Base-by-base conservation (phyloP, 2,329 filamentous ascomycete genomes). In the Phialophora tarda region DNA sequence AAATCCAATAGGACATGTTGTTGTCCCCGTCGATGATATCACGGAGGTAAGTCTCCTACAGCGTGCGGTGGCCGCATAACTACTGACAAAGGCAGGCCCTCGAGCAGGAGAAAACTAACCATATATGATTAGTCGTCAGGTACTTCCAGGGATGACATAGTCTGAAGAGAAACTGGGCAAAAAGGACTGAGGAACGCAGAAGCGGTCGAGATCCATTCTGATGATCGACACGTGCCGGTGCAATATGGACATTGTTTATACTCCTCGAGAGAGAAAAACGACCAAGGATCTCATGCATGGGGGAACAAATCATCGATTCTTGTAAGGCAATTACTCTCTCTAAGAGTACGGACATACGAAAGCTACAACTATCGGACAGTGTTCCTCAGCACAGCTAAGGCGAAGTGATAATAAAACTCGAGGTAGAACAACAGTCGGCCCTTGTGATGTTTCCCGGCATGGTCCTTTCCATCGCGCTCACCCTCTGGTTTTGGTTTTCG, bases 401-500 rank as follows among this genome's bases (percentile, higher is more conserved):
- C 26, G 23, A 62, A 53, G 57, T 62, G 44, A 11, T 59, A 66
- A n/a, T 66, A 63, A 55, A 62, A 63, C 4, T 28, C 59, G 21
- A 58, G 28, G 26, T 62, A 62, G 6, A 47, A 60, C 14, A 47
- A 56, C 23, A 50, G 23, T 24, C 44, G 24, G 21, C 24, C 34
- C 59, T 11, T 28, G 47, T 54, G 26, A 2, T 32, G 38, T 12
- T 62, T 47, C 28, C 59, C 50, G 30, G 21, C 23, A 6, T 38
- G 44, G 26, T 34, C 23, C 48, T 23, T 47, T n/a, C 12, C 53
- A n/a, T 57, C 21, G 21, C 34, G 38, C 7, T 77, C 82, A 80
- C 65, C 75, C 74, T 68, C 78, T 77, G 76, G 81, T 80, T 76
- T 75, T 65, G 71, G 75, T 72, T 79, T 79, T 72, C 56, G 50